A percentile compares a stretch with the other conserved stretches of the same genome.
phyloP scores from a whole-genome alignment of 768 basidiomycete genomes.

The Amanita polypyramis region DNA sequence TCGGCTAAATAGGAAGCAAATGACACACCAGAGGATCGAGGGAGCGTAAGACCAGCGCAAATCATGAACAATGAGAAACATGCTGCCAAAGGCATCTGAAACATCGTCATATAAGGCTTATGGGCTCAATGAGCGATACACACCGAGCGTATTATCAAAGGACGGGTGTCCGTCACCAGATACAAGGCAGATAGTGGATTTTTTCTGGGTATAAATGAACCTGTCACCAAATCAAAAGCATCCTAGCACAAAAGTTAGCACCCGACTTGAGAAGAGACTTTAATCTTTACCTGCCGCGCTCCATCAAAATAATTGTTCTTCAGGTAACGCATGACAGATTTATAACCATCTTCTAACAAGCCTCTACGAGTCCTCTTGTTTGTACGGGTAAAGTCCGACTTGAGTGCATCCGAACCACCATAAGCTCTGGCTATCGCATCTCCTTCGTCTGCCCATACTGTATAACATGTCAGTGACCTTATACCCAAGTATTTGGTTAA shows the following conservation, averaged over 20 bases:
- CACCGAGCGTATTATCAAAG: conserved; percentile 78
- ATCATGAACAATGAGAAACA: conserved; percentile 85
- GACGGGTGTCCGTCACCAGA: conserved; percentile 67
- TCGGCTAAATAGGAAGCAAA: background rate
- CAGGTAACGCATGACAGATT: conserved; percentile 75
- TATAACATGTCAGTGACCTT: background rate
- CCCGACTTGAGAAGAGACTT: background rate
- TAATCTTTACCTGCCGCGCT: conserved; percentile 57
- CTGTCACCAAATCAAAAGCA: conserved; percentile 90
- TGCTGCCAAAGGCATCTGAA: conserved; percentile 74
- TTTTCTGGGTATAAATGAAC: conserved; percentile 78
- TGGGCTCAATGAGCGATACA: conserved; percentile 16
- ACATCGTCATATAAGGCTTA: background rate
- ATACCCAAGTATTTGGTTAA: background rate
- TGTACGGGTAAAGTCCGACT: conserved; percentile 93
- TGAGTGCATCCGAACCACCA: conserved; percentile 90
- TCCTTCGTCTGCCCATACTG: conserved; percentile 98
- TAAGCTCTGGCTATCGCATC: conserved; percentile 86
- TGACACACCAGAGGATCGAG: conserved; percentile 73
- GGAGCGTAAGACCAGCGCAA: conserved; percentile 74
- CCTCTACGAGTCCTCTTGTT: conserved; percentile 82
- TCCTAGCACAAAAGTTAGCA: conserved; percentile 44
- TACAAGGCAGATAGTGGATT: conserved; percentile 61
- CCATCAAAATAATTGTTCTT: conserved; percentile 98
- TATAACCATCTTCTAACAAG: conserved; percentile 73